Evolutionary conservation across 1,139 yeast species (phyloP), one percentile per base, ranked within the genome.

Genomic region (Hyphopichia burtonii): DNA sequence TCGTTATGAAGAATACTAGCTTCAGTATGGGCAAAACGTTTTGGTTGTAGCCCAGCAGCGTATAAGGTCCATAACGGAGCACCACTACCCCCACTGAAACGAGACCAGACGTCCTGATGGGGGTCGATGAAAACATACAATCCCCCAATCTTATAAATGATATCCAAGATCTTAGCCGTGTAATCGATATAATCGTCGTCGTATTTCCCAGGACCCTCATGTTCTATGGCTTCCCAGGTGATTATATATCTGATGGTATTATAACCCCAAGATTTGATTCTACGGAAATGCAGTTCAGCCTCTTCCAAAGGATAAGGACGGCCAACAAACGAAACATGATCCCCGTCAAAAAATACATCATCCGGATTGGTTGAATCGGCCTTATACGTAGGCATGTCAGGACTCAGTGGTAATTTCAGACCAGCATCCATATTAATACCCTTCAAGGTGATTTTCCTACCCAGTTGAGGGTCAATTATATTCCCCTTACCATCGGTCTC

Each of bases 1-100:
- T 71, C 72, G 52, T 83, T 82, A 54, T 87, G 95, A n/a, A 86
- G 56, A 12, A 87, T 65, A 0, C 95, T 89, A 1, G 95, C 94
- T 47, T 83, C 85, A 0, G 91, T 85, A 1, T 49, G 68, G 0
- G 74, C 61, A 54, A 91, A 87, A n/a, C 78, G 63, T 19, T 62
- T 67, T 0, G 97, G 97, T 41, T 91, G 81, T 41, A 91, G 67
- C 1, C 97, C 97, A 3, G 94, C 96, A n/a, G 96, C 94, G 55
- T 86, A 84, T n/a, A 89, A 65, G 0, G 97, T 90, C 98, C 98
- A 91, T 62, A 88, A 54, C 0, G 98, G 97, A 5, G 97, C 96
- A 16, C 98, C 98, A 44, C 91, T 83, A 1, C 98, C 98, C n/a
- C 98, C 97, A 15, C 83, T 72, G 57, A 73, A 87, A 40, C 97